Evolutionary conservation across 164 flowering plant species (phyloP).

Genomic region (Chimonanthus salicifolius): DNA sequence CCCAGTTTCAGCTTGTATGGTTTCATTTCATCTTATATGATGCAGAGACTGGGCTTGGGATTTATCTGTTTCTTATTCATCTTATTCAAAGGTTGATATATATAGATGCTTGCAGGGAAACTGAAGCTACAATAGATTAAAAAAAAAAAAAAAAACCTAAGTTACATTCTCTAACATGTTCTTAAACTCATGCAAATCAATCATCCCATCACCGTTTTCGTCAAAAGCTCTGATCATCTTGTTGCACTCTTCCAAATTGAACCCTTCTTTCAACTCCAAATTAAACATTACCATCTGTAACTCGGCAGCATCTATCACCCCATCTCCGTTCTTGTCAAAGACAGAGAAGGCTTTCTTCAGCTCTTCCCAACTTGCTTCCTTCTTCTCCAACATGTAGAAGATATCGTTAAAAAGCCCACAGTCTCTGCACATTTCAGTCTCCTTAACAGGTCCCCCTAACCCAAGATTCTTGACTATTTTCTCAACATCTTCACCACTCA

Average conservation of each 20-base stretch:
- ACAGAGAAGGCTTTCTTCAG: constrained; percentile 13
- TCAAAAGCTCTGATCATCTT: constrained; percentile 13
- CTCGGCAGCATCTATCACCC: constrained; percentile 10
- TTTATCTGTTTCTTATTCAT: too few relatives aligned
- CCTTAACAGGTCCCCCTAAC: neutral
- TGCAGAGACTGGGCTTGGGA: too few relatives aligned
- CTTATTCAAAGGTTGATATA: too few relatives aligned
- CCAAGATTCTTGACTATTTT: constrained; percentile 3
- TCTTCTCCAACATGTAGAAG: constrained; percentile 9
- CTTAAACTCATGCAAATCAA: constrained; percentile 11
- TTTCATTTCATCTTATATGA: too few relatives aligned
- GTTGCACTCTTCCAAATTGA: constrained; percentile 5
- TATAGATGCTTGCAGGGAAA: too few relatives aligned
- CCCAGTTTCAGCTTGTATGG: too few relatives aligned
- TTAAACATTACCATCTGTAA: constrained; percentile 5
- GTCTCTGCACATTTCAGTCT: neutral
- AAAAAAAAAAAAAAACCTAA: neutral
- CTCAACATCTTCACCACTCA: constrained; percentile 5
- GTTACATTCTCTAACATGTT: constrained; percentile 2
- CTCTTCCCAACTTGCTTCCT: constrained; percentile 15
- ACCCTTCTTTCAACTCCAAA: constrained; percentile 11
- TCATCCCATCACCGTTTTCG: constrained; percentile 11
- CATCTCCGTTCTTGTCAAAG: constrained; percentile 16
- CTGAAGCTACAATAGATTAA: neutral
- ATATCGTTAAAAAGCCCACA: neutral